A percentile compares a stretch with the other conserved stretches of the same genome.
Conservation (phyloP, 768 basidiomycete genomes). For the Pholiota conissans region DNA sequence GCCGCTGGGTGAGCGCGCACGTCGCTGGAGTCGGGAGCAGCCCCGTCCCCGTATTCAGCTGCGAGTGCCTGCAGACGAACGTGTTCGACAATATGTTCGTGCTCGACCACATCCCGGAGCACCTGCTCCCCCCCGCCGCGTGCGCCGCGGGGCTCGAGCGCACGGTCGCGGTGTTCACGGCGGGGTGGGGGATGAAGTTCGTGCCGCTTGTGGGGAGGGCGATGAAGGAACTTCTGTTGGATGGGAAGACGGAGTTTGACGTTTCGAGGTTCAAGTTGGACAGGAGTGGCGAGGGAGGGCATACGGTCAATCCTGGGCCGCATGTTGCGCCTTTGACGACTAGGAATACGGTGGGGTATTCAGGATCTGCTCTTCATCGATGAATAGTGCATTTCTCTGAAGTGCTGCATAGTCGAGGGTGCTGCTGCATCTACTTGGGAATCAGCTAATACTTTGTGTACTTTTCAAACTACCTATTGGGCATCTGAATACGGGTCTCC, state of each 20-base stretch:
- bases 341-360: not conserved
- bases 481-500: no score
- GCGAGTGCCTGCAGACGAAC: not conserved
- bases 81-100: conserved; percentile 4
- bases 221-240: not conserved
- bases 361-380: not conserved
- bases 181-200: conserved; percentile 4
- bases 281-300: not conserved
- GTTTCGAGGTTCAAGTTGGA: not conserved
- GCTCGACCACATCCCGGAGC: not conserved
- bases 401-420: no score
- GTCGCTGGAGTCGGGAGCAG: not conserved
- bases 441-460: no score
- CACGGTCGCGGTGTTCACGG: not conserved
- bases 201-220: not conserved
- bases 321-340: not conserved
- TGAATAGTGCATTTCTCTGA: no score
- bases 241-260: not conserved
- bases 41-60: not conserved
- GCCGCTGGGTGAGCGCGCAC: not conserved
- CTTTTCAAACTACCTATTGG: no score
- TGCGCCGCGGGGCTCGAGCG: not conserved
- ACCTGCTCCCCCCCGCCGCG: not conserved
- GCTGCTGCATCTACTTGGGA: no score
- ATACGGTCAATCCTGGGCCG: not conserved